phyloP scores from a whole-genome alignment of 1,284 basidiomycete genomes.

The Rhodotorula sp. region DNA sequence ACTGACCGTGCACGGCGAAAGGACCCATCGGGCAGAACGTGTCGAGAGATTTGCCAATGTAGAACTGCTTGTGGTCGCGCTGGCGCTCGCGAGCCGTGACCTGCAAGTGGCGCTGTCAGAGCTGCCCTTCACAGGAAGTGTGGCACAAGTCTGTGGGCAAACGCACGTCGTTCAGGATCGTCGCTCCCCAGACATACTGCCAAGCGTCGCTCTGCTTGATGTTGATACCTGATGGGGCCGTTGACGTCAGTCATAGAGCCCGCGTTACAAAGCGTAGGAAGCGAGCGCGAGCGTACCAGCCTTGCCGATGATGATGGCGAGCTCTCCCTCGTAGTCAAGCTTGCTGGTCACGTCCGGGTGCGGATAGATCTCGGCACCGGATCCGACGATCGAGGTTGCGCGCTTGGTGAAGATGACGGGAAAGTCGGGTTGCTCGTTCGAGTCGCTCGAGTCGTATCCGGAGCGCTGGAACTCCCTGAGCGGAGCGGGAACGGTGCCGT shows the following conservation, averaged over 20 bases:
- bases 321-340: conserved; percentile 50
- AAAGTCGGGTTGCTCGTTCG: conserved; percentile 45
- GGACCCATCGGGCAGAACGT: conserved; percentile 51
- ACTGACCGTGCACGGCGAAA: not conserved
- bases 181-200: conserved; percentile 49
- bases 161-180: conserved; percentile 46
- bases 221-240: conserved; percentile 34
- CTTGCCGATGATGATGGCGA: conserved; percentile 49
- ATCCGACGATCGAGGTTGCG: conserved; percentile 46
- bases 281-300: conserved; percentile 8
- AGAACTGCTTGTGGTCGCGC: conserved; percentile 50
- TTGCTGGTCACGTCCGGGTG: conserved; percentile 47
- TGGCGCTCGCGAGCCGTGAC: conserved; percentile 47
- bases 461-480: conserved; percentile 45
- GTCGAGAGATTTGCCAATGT: conserved; percentile 50
- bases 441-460: conserved; percentile 46
- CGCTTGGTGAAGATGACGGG: conserved; percentile 50
- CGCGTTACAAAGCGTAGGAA: too few species aligned
- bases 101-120: conserved; percentile 16
- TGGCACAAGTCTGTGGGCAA: not conserved
- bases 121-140: not conserved
- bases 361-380: conserved; percentile 45
- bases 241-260: too few species aligned
- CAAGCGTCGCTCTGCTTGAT: conserved; percentile 49
- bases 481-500: not conserved